Evolutionary conservation across 2,329 filamentous ascomycete genomes (phyloP).

Genomic region (Trichothecium sympodiale): DNA sequence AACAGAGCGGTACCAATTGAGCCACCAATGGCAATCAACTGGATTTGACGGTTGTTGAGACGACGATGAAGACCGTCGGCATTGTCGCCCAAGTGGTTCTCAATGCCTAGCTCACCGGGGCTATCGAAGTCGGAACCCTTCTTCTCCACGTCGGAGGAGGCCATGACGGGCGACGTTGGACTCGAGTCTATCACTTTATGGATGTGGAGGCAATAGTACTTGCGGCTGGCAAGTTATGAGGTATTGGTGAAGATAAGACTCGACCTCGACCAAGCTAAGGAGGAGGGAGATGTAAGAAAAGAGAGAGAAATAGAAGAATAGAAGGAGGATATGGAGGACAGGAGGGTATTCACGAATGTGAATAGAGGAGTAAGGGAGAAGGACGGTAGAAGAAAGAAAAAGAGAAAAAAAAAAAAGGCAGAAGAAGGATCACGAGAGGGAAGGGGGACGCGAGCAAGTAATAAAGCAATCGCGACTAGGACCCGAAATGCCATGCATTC

Average conservation of each 20-base stretch:
- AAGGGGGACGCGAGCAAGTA: not conserved
- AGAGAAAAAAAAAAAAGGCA: slow-evolving; percentile 1
- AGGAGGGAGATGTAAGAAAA: not conserved
- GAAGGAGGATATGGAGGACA: not conserved
- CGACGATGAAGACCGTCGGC: slow-evolving; percentile 15
- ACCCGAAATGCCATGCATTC: not conserved
- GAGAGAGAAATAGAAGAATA: not conserved
- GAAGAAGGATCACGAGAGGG: slow-evolving; percentile 1
- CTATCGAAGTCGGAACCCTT: slow-evolving; percentile 8
- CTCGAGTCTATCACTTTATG: no score
- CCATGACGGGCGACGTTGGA: slow-evolving; percentile 6
- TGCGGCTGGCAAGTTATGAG: no score
- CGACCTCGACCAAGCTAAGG: not conserved
- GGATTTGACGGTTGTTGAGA: slow-evolving; percentile 22
- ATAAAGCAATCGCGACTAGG: not conserved
- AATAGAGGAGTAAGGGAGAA: not conserved
- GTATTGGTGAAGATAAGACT: not conserved
- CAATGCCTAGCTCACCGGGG: slow-evolving; percentile 15
- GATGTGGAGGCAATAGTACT: no score
- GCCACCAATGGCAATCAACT: slow-evolving; percentile 41
- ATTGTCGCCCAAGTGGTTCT: slow-evolving; percentile 16
- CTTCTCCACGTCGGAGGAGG: slow-evolving; percentile 16
- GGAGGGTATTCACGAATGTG: no score
- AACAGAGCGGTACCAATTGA: slow-evolving; percentile 33
- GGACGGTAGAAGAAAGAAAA: not conserved